A percentile compares a stretch with the other conserved stretches of the same genome.
These are phyloP conservation scores for Ustilago tritici DNA, from an alignment of 1,284 basidiomycete species.

Conservation along the genomic window DNA sequence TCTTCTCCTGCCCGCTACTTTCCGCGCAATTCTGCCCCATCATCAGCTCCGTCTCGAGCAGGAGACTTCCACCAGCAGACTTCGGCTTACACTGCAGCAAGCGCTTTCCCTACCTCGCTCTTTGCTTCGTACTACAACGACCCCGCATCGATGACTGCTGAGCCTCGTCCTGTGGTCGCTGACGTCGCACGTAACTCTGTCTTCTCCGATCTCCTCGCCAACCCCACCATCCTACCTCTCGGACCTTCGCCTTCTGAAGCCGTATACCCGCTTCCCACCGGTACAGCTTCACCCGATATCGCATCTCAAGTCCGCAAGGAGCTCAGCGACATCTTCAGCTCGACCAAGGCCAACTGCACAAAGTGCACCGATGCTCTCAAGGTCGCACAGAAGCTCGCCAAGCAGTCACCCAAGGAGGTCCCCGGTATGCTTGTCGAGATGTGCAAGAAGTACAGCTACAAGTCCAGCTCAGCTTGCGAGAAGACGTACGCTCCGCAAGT, in stretches of 20 bases:
- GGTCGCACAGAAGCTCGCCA: conserved; percentile 77
- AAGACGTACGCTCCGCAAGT: conserved; percentile 44
- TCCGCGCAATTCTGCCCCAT: conserved; percentile 9
- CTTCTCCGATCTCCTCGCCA: conserved; percentile 73
- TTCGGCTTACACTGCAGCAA: conserved; percentile 58
- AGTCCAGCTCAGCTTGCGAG: conserved; percentile 71
- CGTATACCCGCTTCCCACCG: conserved; percentile 54
- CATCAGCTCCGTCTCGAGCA: background rate
- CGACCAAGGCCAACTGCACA: conserved; percentile 73
- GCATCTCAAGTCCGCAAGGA: conserved; percentile 73
- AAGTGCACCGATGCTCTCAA: conserved; percentile 77
- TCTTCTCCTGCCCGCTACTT: conserved; percentile 23
- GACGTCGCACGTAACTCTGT: conserved; percentile 51
- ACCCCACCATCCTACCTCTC: conserved; percentile 78
- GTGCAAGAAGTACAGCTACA: conserved; percentile 76
- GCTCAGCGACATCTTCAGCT: conserved; percentile 40
- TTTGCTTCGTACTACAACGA: conserved; percentile 58
- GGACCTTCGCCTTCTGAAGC: conserved; percentile 70
- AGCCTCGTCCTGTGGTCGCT: conserved; percentile 59
- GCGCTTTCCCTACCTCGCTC: conserved; percentile 65
- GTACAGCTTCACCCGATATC: conserved; percentile 62
- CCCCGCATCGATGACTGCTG: conserved; percentile 51
- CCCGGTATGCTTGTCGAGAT: conserved; percentile 75
- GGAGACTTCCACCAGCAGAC: conserved; percentile 29
- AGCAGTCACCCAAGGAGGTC: conserved; percentile 77